Evolutionary conservation across 1,284 basidiomycete species (phyloP).

Genomic region (Phellopilus nigrolimitatus): DNA sequence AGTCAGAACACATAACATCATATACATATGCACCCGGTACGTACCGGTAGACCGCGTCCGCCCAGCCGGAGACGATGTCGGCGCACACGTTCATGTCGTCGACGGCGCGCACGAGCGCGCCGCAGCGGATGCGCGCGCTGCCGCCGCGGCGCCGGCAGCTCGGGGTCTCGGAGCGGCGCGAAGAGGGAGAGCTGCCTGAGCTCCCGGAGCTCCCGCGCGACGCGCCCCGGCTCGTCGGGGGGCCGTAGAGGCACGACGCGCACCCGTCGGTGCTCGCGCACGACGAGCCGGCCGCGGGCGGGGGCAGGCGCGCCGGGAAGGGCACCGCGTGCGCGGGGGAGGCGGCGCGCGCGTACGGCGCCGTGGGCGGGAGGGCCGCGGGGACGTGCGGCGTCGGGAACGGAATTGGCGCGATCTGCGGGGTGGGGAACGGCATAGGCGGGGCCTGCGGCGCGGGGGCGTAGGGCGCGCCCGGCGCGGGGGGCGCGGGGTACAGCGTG

Average conservation of each 20-base stretch:
- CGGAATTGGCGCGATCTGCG: too few species aligned
- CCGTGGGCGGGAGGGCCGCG: not conserved
- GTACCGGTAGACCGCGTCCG: not conserved
- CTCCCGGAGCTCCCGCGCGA: too few species aligned
- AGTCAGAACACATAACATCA: not conserved
- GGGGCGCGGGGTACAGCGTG: too few species aligned
- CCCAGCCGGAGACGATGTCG: not conserved
- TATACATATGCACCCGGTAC: not conserved
- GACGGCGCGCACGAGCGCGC: not conserved
- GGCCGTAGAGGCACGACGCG: not conserved
- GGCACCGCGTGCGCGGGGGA: not conserved
- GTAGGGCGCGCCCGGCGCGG: too few species aligned
- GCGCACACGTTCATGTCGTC: not conserved
- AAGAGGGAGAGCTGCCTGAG: not conserved
- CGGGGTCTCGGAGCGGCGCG: not conserved
- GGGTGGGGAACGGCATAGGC: not conserved
- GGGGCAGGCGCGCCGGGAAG: not conserved
- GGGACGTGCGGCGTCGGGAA: not conserved
- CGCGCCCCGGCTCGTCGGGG: not conserved
- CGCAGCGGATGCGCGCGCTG: not conserved
- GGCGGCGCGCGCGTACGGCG: too few species aligned
- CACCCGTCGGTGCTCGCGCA: not conserved
- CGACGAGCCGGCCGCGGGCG: not conserved
- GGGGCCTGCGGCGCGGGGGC: not conserved
- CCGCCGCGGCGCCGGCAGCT: too few species aligned